phyloP scores from a whole-genome alignment of 1,284 basidiomycete genomes.

The Athelia sp. region DNA sequence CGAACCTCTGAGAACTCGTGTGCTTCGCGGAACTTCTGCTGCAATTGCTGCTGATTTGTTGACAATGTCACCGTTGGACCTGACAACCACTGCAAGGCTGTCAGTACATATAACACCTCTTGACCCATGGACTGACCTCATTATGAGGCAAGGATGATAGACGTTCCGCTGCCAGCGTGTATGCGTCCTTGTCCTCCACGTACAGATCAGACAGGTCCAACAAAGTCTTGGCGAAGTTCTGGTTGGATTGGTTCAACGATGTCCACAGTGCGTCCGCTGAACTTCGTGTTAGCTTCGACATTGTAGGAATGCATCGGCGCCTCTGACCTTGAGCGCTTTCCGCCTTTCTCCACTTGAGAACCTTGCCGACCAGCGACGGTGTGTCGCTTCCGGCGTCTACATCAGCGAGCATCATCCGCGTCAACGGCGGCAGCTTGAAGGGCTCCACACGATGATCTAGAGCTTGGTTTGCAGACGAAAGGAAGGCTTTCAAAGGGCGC shows the following conservation, averaged over 20 bases:
- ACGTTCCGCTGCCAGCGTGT: slow-evolving; percentile 52
- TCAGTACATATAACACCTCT: not conserved
- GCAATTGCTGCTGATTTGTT: slow-evolving; percentile 33
- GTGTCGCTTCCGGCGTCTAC: slow-evolving; percentile 93
- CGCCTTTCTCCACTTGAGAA: slow-evolving; percentile 80
- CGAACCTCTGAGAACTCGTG: slow-evolving; percentile 54
- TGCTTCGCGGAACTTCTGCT: slow-evolving; percentile 51
- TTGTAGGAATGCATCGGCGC: slow-evolving; percentile 1
- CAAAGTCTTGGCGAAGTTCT: slow-evolving; percentile 49
- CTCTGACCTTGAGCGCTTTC: slow-evolving; percentile 50
- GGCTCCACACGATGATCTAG: slow-evolving; percentile 68
- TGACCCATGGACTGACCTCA: slow-evolving; percentile 39
- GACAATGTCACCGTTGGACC: slow-evolving; percentile 49
- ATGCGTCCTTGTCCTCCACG: slow-evolving; percentile 39
- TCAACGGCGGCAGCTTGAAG: slow-evolving; percentile 77
- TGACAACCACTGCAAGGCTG: slow-evolving; percentile 46
- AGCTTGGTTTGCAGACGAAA: slow-evolving; percentile 54
- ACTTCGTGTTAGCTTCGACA: slow-evolving; percentile 8
- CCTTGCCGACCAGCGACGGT: slow-evolving; percentile 85
- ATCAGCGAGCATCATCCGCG: slow-evolving; percentile 84
- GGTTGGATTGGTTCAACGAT: slow-evolving; percentile 59
- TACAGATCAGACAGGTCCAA: slow-evolving; percentile 44
- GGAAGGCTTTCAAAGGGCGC: slow-evolving; percentile 35
- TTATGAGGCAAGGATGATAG: slow-evolving; percentile 52
- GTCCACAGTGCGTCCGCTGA: slow-evolving; percentile 69